phyloP scores from a whole-genome alignment of 371 early-diverging fungal species.

The Lichtheimia ornata region DNA sequence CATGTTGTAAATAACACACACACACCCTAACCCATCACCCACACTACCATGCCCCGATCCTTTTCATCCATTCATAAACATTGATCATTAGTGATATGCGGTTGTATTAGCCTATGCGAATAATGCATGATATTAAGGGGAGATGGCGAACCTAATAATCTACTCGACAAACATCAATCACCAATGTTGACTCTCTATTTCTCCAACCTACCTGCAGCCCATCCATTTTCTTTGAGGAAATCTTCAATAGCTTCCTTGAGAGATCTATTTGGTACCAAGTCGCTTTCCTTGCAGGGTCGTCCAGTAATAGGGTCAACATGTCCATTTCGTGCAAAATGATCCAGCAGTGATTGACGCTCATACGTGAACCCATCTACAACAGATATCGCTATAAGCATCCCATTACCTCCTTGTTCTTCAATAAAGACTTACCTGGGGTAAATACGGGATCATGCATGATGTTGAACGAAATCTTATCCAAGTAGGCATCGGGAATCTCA shows the following conservation, averaged over 20 bases:
- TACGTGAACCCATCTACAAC: conserved; percentile 60
- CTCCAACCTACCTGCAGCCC: conserved; percentile 53
- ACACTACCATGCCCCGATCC: too few species aligned
- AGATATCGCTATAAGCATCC: background rate
- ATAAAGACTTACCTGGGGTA: conserved; percentile 35
- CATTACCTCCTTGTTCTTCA: background rate
- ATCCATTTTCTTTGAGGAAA: conserved; percentile 61
- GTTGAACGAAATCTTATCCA: conserved; percentile 53
- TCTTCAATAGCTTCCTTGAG: conserved; percentile 71
- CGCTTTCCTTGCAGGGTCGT: conserved; percentile 61
- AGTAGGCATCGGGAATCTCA: conserved; percentile 51
- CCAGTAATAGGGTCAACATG: conserved; percentile 77
- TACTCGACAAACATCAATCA: too few species aligned
- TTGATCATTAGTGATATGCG: too few species aligned
- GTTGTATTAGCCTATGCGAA: too few species aligned
- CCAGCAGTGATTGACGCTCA: conserved; percentile 70
- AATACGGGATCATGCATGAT: conserved; percentile 56
- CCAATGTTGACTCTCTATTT: too few species aligned
- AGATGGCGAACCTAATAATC: too few species aligned
- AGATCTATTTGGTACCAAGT: conserved; percentile 72
- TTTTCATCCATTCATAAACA: too few species aligned
- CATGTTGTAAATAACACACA: too few species aligned
- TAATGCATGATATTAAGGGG: too few species aligned
- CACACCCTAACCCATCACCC: too few species aligned
- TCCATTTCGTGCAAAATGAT: conserved; percentile 73